Conservation (phyloP, 192 early-diverging fungal species). For the Rhizophlyctis rosea region DNA sequence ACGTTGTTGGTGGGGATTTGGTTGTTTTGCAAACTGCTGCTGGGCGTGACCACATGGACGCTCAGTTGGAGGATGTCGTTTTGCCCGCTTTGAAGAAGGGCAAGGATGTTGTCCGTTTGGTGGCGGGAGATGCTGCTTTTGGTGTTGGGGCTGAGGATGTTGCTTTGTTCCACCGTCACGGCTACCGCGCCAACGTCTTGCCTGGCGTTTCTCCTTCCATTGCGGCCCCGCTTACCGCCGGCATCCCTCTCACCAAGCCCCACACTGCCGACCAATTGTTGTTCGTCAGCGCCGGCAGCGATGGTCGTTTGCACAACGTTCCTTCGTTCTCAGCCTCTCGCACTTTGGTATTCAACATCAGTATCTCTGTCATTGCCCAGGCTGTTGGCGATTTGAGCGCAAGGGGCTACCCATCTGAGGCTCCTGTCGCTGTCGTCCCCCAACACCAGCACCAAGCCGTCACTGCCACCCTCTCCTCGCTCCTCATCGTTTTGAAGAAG, state of each 20-base stretch:
- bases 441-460: not conserved
- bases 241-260: not conserved
- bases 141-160: slow-evolving; percentile 87
- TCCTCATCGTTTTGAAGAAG: slow-evolving; percentile 8
- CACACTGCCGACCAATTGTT: not conserved
- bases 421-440: slow-evolving; percentile 33
- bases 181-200: slow-evolving; percentile 25
- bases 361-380: slow-evolving; percentile 6
- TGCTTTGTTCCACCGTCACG: slow-evolving; percentile 64
- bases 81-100: slow-evolving; percentile 24
- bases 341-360: slow-evolving; percentile 4
- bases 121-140: slow-evolving; percentile 87
- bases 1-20: slow-evolving; percentile 1
- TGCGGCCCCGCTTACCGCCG: not conserved
- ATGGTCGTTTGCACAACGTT: not conserved
- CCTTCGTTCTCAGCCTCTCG: not conserved
- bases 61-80: not conserved
- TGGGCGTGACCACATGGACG: not conserved
- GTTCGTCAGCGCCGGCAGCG: not conserved
- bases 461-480: not conserved
- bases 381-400: slow-evolving; percentile 23
- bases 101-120: slow-evolving; percentile 73
- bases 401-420: not conserved
- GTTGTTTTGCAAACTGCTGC: not conserved
- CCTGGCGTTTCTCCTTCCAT: not conserved